Base-by-base conservation (phyloP, 768 basidiomycete genomes). In the Hortiboletus campestris region DNA sequence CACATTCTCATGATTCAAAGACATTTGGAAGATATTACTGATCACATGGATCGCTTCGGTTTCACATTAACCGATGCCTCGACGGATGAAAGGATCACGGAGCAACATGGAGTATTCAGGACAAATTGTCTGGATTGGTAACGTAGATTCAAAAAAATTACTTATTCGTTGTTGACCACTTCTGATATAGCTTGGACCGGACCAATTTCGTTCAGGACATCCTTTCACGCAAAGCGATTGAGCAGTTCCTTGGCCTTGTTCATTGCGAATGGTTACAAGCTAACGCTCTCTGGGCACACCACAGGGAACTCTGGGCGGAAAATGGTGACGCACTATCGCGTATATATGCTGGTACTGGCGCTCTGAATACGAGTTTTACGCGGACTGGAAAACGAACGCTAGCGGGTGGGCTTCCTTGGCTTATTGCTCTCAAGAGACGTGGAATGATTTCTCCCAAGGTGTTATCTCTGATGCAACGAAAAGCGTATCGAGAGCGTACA, bases 191-290 rank as follows among this genome's bases (percentile, higher is more conserved):
- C 70, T 76, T 99, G 60, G 96, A 99, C 65, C 86, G 97, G 38
- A 99, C 97, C 5, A 99, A 99, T 70, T 96, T 98, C 62, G 87
- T 97, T 1, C 91, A 99, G 72, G 96, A 98, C 65, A 93, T 97
- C 63, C 77, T 98, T 42, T 96, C 95, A 4, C 82, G 88, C 13
- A 81, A 81, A 40, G 84, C 87, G 0, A 77, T 98, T 16, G 88
- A 94, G 64, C 83, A 90, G 58, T 98, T 92, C 67, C 81, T 98
- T 35, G 69, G 78, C 40, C 85, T 93, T 38, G 84, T 90, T 47
- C 85, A 85, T 39, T 83, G 85, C 2, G 88, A 88, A 66, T 94
- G 91, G 89, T 65, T 84, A 29, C 79, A 81, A 49, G 84, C 84
- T 11, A 77, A 76, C 54, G 73, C 80, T 9, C 75, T 98, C 11